Conservation (phyloP, 768 basidiomycete genomes). For the Termitomyces sp. region DNA sequence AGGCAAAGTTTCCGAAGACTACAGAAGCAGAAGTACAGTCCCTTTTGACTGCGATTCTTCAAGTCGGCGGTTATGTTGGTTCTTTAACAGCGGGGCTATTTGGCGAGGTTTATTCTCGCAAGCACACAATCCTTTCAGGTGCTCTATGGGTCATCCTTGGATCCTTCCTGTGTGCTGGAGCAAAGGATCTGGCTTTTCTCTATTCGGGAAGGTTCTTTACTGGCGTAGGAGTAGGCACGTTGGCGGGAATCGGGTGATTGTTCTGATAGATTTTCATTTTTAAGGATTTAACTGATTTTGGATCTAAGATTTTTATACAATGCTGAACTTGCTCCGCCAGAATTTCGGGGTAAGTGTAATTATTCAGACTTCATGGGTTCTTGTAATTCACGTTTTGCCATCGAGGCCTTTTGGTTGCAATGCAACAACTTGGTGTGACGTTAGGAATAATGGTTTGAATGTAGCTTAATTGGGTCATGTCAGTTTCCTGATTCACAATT, state of each 20-base stretch:
- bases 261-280: neutral
- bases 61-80: conserved; percentile 13
- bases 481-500: neutral
- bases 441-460: conserved; percentile 11
- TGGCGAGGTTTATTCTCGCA: conserved; percentile 13
- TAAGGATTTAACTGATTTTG: neutral
- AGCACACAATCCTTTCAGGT: conserved; percentile 13
- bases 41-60: conserved; percentile 14
- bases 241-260: conserved; percentile 11
- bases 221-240: conserved; percentile 11
- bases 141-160: conserved; percentile 13
- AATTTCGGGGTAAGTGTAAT: conserved; percentile 8
- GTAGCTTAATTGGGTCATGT: neutral
- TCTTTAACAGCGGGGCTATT: conserved; percentile 12
- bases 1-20: conserved; percentile 8
- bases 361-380: neutral
- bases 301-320: conserved; percentile 9
- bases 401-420: conserved; percentile 12
- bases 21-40: conserved; percentile 11
- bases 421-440: conserved; percentile 15
- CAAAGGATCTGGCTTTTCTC: conserved; percentile 9
- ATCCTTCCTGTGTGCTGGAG: conserved; percentile 13
- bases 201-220: conserved; percentile 15
- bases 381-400: neutral
- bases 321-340: conserved; percentile 13